phyloP scores from a whole-genome alignment of 371 early-diverging fungal species.

The Circinella minor region DNA sequence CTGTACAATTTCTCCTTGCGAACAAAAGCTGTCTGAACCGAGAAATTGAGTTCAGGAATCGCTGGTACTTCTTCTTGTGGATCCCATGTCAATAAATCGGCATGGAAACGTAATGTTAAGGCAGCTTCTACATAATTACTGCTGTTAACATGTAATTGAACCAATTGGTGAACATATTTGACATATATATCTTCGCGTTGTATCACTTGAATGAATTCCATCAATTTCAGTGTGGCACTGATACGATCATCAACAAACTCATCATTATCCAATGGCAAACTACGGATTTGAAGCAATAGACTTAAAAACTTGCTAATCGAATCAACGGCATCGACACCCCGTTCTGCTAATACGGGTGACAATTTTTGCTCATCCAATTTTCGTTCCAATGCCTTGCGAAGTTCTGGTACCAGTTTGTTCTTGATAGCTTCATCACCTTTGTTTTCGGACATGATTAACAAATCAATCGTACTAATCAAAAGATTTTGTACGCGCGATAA shows the following conservation, averaged over 20 bases:
- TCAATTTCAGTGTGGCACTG: constrained; percentile 64
- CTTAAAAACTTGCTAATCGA: constrained; percentile 61
- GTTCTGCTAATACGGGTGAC: constrained; percentile 24
- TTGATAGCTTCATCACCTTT: constrained; percentile 55
- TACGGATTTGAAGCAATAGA: constrained; percentile 60
- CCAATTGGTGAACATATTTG: constrained; percentile 74
- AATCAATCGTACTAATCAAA: constrained; percentile 67
- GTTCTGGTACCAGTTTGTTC: constrained; percentile 37
- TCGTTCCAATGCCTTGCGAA: constrained; percentile 34
- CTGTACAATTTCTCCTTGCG: constrained; percentile 71
- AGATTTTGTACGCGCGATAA: constrained; percentile 61
- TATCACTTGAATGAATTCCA: constrained; percentile 67
- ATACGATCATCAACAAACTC: constrained; percentile 73
- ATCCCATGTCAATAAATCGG: constrained; percentile 72
- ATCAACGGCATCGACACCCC: constrained; percentile 49
- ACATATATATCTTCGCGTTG: constrained; percentile 71
- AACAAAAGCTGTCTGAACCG: constrained; percentile 59
- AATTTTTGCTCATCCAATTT: constrained; percentile 30
- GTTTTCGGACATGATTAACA: constrained; percentile 61
- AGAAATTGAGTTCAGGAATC: constrained; percentile 57
- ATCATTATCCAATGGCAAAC: constrained; percentile 58
- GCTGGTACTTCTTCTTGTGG: constrained; percentile 49
- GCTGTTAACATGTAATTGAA: constrained; percentile 62
- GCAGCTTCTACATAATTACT: constrained; percentile 75
- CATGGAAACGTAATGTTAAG: constrained; percentile 70